Evolutionary conservation across 148 eudicot genomes (phyloP).

Genomic region (Camellia granthamiana): DNA sequence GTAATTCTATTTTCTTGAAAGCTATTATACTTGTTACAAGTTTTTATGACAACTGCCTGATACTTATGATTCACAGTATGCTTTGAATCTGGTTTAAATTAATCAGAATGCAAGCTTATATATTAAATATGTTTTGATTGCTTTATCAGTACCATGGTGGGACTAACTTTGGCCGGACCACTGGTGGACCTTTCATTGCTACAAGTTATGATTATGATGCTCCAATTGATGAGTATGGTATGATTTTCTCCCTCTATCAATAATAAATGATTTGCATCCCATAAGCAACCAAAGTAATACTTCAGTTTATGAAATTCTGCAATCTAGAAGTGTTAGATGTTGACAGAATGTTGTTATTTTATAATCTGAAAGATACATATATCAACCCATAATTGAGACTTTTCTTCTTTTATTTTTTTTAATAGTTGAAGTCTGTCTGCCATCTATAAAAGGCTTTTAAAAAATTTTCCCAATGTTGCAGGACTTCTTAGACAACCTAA

Average conservation of each 20-base stretch:
- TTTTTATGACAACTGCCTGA: background rate
- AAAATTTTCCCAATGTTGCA: slow-evolving; percentile 13
- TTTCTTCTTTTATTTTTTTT: background rate
- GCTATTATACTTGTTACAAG: background rate
- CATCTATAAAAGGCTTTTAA: background rate
- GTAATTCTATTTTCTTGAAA: slow-evolving; percentile 27
- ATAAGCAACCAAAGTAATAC: background rate
- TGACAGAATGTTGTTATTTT: background rate
- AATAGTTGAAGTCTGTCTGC: background rate
- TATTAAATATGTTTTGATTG: background rate
- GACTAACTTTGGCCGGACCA: slow-evolving; percentile 76
- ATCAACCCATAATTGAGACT: background rate
- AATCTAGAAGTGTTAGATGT: background rate
- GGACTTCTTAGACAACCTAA: slow-evolving; percentile 79
- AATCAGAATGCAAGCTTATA: background rate
- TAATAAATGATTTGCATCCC: background rate
- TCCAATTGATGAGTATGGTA: slow-evolving; percentile 95
- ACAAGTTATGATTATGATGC: slow-evolving; percentile 97
- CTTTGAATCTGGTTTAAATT: background rate
- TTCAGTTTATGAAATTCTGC: background rate
- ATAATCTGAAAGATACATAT: background rate
- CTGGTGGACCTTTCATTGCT: slow-evolving; percentile 89
- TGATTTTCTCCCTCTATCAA: slow-evolving; percentile 12
- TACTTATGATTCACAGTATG: background rate
- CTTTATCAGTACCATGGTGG: slow-evolving; percentile 84